Base-by-base conservation (phyloP, 306 rosid genomes). In the Fragaria ananassa region DNA sequence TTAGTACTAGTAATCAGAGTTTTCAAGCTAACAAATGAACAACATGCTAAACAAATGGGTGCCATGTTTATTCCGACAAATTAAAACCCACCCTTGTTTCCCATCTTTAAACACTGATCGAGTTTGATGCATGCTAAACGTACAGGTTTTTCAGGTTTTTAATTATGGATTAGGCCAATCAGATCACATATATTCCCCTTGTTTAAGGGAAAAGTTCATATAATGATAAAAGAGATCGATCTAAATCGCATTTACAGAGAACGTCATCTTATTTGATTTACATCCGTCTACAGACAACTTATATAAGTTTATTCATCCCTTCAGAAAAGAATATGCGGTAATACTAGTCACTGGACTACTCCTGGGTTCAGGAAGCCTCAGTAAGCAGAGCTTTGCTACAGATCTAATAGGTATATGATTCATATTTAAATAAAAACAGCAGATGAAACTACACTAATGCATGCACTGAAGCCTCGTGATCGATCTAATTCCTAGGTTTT, bases 31-130 rank as follows among this genome's bases (percentile, higher is more conserved):
- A 79, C 73, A 69, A 82, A 70, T 79, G 72, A 57, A 79, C 56
- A 50, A 60, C 19, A 34, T 23, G 25, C 77, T 86, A 84, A 84
- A 79, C 83, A 74, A 87, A 85, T 86, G 91, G 88, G 84, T 88
- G 96, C 83, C 89, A 93, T 87, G 80, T 89, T 86, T 86, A 82
- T 93, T 75, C 97, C 97, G 91, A 93, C 97, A 31, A 31, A 31
- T 31, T 31, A 93, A 75, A 61, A 83, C 46, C 80, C 86, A 8
- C 79, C 79, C 68, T 68, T 83, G 96, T 90, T 90, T 93, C 97
- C 97, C 86, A 84, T 87, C 87, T 84, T 87, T 92, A 89, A 86
- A 85, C 96, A 90, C 31, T 8, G 34, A 15, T 31, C 76, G 46
- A 69, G 77, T 3, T 31, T 31, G 35, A 31, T 31, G 35, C 4